A percentile compares a stretch with the other conserved stretches of the same genome.
These are phyloP conservation scores for Plantago lanceolata DNA, from an alignment of 305 asterid species.

Conservation along the genomic window DNA sequence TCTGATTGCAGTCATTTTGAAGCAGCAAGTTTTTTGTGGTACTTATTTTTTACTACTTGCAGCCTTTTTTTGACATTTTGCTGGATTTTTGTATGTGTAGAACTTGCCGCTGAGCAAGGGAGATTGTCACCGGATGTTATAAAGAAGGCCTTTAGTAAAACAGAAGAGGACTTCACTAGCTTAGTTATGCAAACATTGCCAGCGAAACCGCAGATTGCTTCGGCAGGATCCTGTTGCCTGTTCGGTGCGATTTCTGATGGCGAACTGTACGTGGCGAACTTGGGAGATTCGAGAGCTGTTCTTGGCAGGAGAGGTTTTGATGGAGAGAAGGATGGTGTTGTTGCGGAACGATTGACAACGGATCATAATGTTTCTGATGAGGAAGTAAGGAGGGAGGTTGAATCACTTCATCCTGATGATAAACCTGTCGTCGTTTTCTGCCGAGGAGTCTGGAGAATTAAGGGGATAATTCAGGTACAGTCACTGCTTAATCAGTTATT, in stretches of 20 bases:
- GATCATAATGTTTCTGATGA: slow-evolving; percentile 88
- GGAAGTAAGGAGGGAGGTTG: slow-evolving; percentile 82
- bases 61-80: background rate
- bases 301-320: slow-evolving; percentile 72
- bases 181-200: slow-evolving; percentile 66
- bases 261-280: slow-evolving; percentile 70
- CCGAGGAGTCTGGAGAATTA: slow-evolving; percentile 97
- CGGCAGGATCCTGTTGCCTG: slow-evolving; percentile 84
- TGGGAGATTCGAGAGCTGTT: slow-evolving; percentile 97
- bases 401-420: slow-evolving; percentile 84
- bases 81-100: slow-evolving; percentile 33
- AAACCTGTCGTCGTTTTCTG: slow-evolving; percentile 59
- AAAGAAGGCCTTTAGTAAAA: slow-evolving; percentile 76
- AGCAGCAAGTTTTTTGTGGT: background rate
- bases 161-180: slow-evolving; percentile 84
- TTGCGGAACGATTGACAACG: slow-evolving; percentile 81
- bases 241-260: slow-evolving; percentile 83
- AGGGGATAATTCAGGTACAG: slow-evolving; percentile 91
- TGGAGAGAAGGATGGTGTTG: slow-evolving; percentile 53
- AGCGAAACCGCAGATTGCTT: slow-evolving; percentile 67
- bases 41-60: background rate
- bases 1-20: background rate
- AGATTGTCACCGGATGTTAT: slow-evolving; percentile 77
- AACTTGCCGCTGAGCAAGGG: slow-evolving; percentile 79
- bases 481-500: slow-evolving; percentile 21